A percentile compares a stretch with the other conserved stretches of the same genome.
Evolutionary conservation across 352 stramenopile species (phyloP).

Genomic region (Elongisporangium prolatum): DNA sequence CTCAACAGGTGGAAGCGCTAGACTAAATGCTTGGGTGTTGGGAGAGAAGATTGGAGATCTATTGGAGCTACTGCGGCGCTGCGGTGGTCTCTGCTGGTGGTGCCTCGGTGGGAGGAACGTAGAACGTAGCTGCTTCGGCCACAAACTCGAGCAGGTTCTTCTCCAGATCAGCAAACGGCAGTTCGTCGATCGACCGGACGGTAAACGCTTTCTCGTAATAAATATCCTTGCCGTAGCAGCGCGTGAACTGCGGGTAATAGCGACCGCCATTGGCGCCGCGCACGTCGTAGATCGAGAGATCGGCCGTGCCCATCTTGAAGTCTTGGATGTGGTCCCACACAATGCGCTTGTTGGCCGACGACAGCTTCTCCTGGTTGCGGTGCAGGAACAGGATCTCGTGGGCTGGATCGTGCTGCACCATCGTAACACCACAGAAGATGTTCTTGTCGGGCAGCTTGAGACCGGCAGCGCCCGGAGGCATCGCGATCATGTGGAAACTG

Average conservation of each 20-base stretch:
- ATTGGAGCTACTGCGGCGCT: neutral
- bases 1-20: neutral
- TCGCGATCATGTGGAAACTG: conserved; percentile 57
- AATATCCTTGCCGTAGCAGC: conserved; percentile 65
- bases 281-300: conserved; percentile 44
- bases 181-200: conserved; percentile 27
- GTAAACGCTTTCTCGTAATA: conserved; percentile 58
- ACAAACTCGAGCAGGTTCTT: conserved; percentile 34
- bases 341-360: conserved; percentile 24
- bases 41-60: neutral
- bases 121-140: conserved; percentile 17
- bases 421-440: conserved; percentile 65
- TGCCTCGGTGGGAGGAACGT: neutral
- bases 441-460: conserved; percentile 31
- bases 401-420: conserved; percentile 58
- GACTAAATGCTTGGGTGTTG: neutral
- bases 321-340: conserved; percentile 51
- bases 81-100: neutral
- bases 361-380: conserved; percentile 58
- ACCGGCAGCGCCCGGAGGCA: conserved; percentile 40
- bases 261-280: conserved; percentile 50
- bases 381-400: conserved; percentile 51
- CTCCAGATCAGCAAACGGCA: conserved; percentile 47
- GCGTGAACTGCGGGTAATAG: conserved; percentile 52
- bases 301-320: conserved; percentile 28